These are phyloP conservation scores for Myriosclerotinia duriaeana DNA, from an alignment of 2,329 filamentous ascomycete genomes.

Conservation along the genomic window DNA sequence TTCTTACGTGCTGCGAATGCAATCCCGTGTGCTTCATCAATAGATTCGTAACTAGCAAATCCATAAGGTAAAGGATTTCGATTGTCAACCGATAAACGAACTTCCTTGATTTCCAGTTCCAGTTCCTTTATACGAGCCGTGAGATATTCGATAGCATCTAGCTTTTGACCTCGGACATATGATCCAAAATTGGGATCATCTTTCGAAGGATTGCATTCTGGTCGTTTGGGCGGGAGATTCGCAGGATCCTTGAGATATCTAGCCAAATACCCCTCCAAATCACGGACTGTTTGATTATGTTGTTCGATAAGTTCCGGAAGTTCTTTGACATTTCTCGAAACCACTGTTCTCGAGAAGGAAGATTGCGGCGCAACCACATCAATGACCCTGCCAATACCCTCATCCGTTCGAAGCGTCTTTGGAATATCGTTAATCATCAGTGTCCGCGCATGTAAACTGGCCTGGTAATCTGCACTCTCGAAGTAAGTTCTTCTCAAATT, in stretches of 20 bases:
- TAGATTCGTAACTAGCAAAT: constrained; percentile 89
- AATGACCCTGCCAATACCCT: constrained; percentile 81
- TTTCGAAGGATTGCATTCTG: constrained; percentile 76
- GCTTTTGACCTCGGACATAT: constrained; percentile 67
- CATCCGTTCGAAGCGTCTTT: constrained; percentile 72
- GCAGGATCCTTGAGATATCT: constrained; percentile 89
- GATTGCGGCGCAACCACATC: constrained; percentile 77
- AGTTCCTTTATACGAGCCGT: constrained; percentile 80
- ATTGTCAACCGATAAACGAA: constrained; percentile 78
- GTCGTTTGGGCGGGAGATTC: constrained; percentile 72
- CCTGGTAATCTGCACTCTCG: constrained; percentile 82
- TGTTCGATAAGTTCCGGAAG: constrained; percentile 81
- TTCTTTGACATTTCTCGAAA: constrained; percentile 89
- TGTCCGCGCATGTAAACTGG: constrained; percentile 75
- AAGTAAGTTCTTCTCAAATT: constrained; percentile 76
- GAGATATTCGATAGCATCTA: constrained; percentile 93
- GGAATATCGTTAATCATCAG: constrained; percentile 82
- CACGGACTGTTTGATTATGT: constrained; percentile 76
- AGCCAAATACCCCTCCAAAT: constrained; percentile 79
- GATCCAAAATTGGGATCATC: constrained; percentile 68
- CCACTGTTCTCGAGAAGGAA: constrained; percentile 74
- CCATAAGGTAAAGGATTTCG: constrained; percentile 87
- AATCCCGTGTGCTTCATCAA: constrained; percentile 83
- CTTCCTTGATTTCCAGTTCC: constrained; percentile 80
- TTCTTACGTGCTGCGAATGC: constrained; percentile 80